phyloP scores from a whole-genome alignment of 306 rosid species.

The Dalbergia cultrata region DNA sequence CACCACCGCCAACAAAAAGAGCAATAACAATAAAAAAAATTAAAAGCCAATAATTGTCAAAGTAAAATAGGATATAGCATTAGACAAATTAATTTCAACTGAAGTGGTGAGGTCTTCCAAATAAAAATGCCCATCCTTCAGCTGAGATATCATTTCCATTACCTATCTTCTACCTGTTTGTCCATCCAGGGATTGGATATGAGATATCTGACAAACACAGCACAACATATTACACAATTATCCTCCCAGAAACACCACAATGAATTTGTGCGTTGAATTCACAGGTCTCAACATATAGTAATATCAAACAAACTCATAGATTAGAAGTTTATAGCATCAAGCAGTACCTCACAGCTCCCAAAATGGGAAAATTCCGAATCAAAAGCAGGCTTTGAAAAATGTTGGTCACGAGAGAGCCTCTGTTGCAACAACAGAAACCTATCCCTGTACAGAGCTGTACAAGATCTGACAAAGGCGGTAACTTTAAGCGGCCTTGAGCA shows the following conservation, averaged over 20 bases:
- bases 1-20: too few species aligned
- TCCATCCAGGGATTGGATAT: constrained; percentile 92
- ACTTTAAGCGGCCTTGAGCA: too few species aligned
- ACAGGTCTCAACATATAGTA: constrained; percentile 12
- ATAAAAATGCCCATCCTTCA: constrained; percentile 89
- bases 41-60: not conserved
- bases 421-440: constrained; percentile 77
- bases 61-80: constrained; percentile 84
- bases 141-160: constrained; percentile 86
- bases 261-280: not conserved
- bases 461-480: too few species aligned
- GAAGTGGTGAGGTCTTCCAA: too few species aligned
- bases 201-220: constrained; percentile 76
- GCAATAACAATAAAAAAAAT: too few species aligned
- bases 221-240: constrained; percentile 20
- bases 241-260: constrained; percentile 31
- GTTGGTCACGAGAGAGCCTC: constrained; percentile 85
- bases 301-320: constrained; percentile 16
- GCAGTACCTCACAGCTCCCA: constrained; percentile 86
- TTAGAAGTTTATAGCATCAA: constrained; percentile 3
- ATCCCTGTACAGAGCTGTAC: too few species aligned
- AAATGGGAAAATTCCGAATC: too few species aligned
- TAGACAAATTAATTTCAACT: constrained; percentile 74
- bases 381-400: constrained; percentile 87
- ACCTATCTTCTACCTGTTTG: constrained; percentile 85